These are phyloP conservation scores for Naumovozyma dairenensis DNA, from an alignment of 805 yeast genomes.

Conservation along the genomic window DNA sequence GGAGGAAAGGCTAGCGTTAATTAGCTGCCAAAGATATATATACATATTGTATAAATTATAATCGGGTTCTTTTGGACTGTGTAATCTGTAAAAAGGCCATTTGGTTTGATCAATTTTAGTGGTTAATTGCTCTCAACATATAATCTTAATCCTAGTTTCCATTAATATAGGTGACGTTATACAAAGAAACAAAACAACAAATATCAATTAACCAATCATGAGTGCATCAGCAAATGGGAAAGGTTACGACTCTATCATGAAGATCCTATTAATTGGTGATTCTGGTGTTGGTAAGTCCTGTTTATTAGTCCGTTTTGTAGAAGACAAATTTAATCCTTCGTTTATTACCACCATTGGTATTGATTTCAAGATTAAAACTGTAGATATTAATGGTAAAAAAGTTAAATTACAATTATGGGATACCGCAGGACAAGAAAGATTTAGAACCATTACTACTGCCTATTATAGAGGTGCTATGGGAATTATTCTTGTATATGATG, in stretches of 20 bases:
- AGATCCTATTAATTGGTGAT: slow-evolving; percentile 87
- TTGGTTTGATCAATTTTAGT: too few species aligned
- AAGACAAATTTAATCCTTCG: slow-evolving; percentile 91
- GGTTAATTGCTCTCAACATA: too few species aligned
- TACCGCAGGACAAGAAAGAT: slow-evolving; percentile 95
- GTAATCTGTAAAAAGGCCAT: too few species aligned
- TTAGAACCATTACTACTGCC: slow-evolving; percentile 89
- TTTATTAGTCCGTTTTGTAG: slow-evolving; percentile 83
- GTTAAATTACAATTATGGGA: slow-evolving; percentile 96
- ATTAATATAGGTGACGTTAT: too few species aligned
- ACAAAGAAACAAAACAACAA: too few species aligned
- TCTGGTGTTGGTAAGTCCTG: slow-evolving; percentile 89
- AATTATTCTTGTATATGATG: slow-evolving; percentile 74
- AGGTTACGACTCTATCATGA: slow-evolving; percentile 77
- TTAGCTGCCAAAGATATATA: too few species aligned
- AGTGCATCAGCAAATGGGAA: too few species aligned
- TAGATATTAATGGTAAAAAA: slow-evolving; percentile 84
- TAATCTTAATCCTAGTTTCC: too few species aligned
- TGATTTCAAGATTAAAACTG: slow-evolving; percentile 94
- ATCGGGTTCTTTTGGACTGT: too few species aligned
- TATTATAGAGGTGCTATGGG: slow-evolving; percentile 89
- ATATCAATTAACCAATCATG: too few species aligned
- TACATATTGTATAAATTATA: too few species aligned
- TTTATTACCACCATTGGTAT: slow-evolving; percentile 97
- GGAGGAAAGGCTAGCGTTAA: too few species aligned